phyloP scores from a whole-genome alignment of 2,329 filamentous ascomycete genomes.

The Penicillium crustosum region DNA sequence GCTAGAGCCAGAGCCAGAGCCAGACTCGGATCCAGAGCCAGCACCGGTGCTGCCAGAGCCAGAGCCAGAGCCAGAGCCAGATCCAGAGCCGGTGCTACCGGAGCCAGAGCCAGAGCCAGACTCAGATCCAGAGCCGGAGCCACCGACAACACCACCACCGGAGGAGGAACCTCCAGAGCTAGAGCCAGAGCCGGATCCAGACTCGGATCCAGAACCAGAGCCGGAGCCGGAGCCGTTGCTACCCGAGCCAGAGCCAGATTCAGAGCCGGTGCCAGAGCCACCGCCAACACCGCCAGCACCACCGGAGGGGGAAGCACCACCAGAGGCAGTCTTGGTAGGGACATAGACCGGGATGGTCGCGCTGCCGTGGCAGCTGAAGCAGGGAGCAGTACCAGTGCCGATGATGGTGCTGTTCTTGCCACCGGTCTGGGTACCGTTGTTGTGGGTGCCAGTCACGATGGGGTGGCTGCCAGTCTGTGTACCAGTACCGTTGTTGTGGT shows the following conservation, averaged over 20 bases:
- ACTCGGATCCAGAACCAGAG: background rate
- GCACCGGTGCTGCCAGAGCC: conserved; percentile 3
- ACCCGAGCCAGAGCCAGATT: background rate
- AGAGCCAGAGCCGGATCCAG: background rate
- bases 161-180: background rate
- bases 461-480: conserved; percentile 10
- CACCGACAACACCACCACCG: no score
- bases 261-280: background rate
- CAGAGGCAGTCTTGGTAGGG: conserved; percentile 1
- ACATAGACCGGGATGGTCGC: conserved; percentile 5
- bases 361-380: conserved; percentile 8
- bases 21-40: background rate
- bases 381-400: conserved; percentile 14
- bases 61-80: background rate
- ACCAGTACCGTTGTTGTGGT: no score
- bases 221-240: background rate
- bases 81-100: background rate
- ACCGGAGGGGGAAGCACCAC: background rate
- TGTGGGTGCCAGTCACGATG: conserved; percentile 17
- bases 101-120: background rate
- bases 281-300: background rate
- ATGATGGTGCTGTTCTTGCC: conserved; percentile 8
- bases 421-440: conserved; percentile 10
- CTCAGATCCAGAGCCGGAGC: background rate
- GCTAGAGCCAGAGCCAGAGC: background rate